Evolutionary conservation across 441 rosid genomes (phyloP).

Genomic region (Mallotus repandus): DNA sequence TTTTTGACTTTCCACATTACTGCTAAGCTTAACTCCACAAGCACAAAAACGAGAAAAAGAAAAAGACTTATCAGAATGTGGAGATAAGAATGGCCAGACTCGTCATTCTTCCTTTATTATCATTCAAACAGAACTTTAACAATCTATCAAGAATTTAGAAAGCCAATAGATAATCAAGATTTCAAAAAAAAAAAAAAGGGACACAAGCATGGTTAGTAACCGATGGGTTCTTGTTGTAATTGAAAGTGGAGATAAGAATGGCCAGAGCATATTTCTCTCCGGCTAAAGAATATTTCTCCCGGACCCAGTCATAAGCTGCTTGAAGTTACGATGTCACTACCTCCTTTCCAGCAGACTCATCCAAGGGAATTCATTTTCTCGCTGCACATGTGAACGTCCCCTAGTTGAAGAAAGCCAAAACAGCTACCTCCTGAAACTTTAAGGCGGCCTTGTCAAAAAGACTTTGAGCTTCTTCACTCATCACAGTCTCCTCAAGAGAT

Average conservation of each 20-base stretch:
- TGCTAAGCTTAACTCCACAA: conserved; percentile 26
- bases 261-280: conserved; percentile 50
- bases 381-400: conserved; percentile 98
- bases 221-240: no score
- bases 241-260: no score
- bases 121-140: no score
- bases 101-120: no score
- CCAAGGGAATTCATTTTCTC: conserved; percentile 89
- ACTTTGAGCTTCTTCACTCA: conserved; percentile 80
- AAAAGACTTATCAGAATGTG: conserved; percentile 38
- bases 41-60: conserved; percentile 25
- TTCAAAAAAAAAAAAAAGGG: no score
- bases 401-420: conserved; percentile 93
- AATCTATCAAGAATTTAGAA: no score
- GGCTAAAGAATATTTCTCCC: conserved; percentile 74
- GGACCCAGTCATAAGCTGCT: conserved; percentile 83
- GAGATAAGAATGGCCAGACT: no score
- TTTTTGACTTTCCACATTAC: conserved; percentile 26
- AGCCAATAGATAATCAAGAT: no score
- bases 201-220: no score
- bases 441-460: conserved; percentile 86
- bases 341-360: conserved; percentile 71
- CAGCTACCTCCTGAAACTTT: conserved; percentile 95
- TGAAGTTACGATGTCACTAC: conserved; percentile 64
- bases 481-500: conserved; percentile 91